phyloP scores from a whole-genome alignment of 139 green algal genomes.

The Nannochloris sp. region DNA sequence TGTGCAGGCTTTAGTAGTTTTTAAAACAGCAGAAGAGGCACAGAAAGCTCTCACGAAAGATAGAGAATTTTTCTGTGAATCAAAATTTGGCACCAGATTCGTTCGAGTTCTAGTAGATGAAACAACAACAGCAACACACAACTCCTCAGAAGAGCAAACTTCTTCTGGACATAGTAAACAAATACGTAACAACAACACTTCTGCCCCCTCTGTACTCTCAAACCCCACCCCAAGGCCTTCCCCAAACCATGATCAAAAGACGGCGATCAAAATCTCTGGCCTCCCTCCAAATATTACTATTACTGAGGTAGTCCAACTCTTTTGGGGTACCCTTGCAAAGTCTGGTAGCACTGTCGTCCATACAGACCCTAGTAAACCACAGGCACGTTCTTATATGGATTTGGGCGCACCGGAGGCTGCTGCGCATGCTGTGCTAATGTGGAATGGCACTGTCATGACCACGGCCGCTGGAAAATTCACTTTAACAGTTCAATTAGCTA shows the following conservation, averaged over 20 bases:
- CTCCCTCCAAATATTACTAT: constrained; percentile 14
- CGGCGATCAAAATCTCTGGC: constrained; percentile 11
- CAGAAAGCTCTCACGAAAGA: constrained; percentile 54
- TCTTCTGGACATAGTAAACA: background rate
- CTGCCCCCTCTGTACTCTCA: too few relatives aligned
- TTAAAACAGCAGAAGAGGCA: constrained; percentile 46
- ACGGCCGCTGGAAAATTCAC: constrained; percentile 20
- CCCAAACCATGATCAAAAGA: too few relatives aligned
- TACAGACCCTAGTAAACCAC: background rate
- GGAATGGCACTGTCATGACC: constrained; percentile 25
- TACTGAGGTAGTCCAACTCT: constrained; percentile 22
- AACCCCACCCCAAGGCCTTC: background rate
- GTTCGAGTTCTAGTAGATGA: too few relatives aligned
- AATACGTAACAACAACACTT: too few relatives aligned
- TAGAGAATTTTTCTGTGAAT: constrained; percentile 60
- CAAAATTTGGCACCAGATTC: constrained; percentile 57
- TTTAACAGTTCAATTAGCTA: background rate
- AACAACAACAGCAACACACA: constrained; percentile 50
- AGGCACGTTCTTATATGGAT: constrained; percentile 58
- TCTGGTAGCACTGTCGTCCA: background rate
- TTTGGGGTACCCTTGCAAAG: constrained; percentile 15
- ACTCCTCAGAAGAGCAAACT: constrained; percentile 41
- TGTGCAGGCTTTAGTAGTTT: constrained; percentile 58
- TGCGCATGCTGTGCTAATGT: constrained; percentile 27
- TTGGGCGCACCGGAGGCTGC: constrained; percentile 61